These are phyloP conservation scores for Skeletonema marinoi DNA, from an alignment of 108 stramenopile species.

Conservation along the genomic window DNA sequence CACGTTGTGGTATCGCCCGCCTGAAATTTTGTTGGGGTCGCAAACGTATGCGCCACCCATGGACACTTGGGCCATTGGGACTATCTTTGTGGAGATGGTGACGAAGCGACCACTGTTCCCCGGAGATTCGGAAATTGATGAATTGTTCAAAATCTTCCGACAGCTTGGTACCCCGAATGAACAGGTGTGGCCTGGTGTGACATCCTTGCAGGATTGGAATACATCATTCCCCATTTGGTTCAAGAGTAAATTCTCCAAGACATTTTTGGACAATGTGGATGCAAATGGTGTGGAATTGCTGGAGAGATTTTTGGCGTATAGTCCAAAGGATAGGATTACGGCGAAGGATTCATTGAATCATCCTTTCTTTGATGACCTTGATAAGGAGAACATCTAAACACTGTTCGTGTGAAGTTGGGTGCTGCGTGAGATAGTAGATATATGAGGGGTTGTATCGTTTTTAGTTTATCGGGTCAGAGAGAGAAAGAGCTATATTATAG, in stretches of 20 bases:
- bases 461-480: not conserved
- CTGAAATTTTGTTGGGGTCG: slow-evolving; percentile 93
- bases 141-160: slow-evolving; percentile 97
- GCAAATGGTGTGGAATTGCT: slow-evolving; percentile 74
- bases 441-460: not conserved
- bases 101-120: slow-evolving; percentile 96
- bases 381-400: slow-evolving; percentile 77
- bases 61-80: slow-evolving; percentile 96
- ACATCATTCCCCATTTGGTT: slow-evolving; percentile 88
- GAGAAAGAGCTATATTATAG: not conserved
- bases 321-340: slow-evolving; percentile 94
- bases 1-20: slow-evolving; percentile 98
- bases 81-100: slow-evolving; percentile 98
- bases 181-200: slow-evolving; percentile 90
- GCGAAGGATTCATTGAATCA: slow-evolving; percentile 94
- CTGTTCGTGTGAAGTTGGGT: not conserved
- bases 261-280: slow-evolving; percentile 74
- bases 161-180: slow-evolving; percentile 95
- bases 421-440: not conserved
- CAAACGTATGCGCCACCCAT: slow-evolving; percentile 94
- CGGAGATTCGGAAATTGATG: slow-evolving; percentile 98
- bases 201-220: slow-evolving; percentile 87
- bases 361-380: slow-evolving; percentile 97
- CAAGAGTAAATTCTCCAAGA: slow-evolving; percentile 61
- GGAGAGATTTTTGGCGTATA: slow-evolving; percentile 89